Evolutionary conservation across 2,329 filamentous ascomycete genomes (phyloP).

Genomic region (Alternaria tenuissima): DNA sequence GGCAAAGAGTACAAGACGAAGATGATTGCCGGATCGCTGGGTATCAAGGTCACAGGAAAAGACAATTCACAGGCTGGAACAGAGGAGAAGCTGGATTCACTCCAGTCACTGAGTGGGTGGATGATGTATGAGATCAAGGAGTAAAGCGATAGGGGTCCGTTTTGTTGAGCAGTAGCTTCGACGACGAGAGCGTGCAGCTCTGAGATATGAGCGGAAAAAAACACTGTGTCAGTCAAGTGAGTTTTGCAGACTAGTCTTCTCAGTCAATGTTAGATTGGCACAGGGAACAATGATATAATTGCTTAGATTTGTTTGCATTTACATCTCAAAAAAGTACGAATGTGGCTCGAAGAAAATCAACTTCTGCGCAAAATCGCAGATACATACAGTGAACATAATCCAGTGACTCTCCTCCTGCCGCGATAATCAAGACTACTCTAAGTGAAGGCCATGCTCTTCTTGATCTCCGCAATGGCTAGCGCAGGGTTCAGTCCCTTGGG

Average conservation of each 20-base stretch:
- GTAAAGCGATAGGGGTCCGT: neutral
- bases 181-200: neutral
- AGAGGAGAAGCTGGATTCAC: constrained; percentile 13
- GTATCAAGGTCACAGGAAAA: constrained; percentile 16
- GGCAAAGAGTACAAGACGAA: constrained; percentile 11
- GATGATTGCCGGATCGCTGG: constrained; percentile 23
- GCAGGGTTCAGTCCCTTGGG: constrained; percentile 98
- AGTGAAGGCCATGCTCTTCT: constrained; percentile 86
- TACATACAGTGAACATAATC: constrained; percentile 16
- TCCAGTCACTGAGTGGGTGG: constrained; percentile 24
- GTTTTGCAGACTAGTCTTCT: neutral
- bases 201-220: neutral
- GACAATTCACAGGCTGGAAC: neutral
- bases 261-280: neutral
- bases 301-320: constrained; percentile 16
- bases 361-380: constrained; percentile 8
- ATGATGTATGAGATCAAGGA: constrained; percentile 18
- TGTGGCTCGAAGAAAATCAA: constrained; percentile 8
- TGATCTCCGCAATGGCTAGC: constrained; percentile 94
- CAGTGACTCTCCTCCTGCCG: neutral
- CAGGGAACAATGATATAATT: constrained; percentile 2
- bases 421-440: constrained; percentile 18
- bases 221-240: neutral
- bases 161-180: neutral
- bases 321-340: constrained; percentile 19